A percentile compares a stretch with the other conserved stretches of the same genome.
These are phyloP conservation scores for Acacia pycnantha DNA, from an alignment of 331 rosid species.

Conservation along the genomic window DNA sequence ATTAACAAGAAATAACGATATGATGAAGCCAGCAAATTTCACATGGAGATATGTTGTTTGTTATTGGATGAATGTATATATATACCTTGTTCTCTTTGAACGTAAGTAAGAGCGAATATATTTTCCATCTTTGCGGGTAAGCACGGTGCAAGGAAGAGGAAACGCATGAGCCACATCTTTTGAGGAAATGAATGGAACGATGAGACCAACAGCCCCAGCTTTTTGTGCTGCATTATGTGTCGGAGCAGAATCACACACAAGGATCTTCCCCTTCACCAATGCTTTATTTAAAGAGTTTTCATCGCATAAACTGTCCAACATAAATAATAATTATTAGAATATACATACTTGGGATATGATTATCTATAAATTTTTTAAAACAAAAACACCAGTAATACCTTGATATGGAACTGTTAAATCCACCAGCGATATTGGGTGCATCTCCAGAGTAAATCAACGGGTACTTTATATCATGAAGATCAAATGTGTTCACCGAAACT, in stretches of 20 bases:
- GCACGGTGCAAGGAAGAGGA: too few relatives aligned
- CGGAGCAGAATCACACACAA: not conserved
- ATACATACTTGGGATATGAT: too few relatives aligned
- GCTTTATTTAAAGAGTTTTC: too few relatives aligned
- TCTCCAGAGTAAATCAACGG: constrained; percentile 38
- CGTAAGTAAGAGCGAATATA: not conserved
- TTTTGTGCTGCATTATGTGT: not conserved
- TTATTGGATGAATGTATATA: not conserved
- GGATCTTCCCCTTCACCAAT: not conserved
- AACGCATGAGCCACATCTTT: too few relatives aligned
- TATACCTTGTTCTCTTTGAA: not conserved
- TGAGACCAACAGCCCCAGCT: not conserved
- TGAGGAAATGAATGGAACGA: not conserved
- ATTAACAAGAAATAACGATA: not conserved
- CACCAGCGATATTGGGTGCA: constrained; percentile 36
- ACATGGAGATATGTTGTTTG: not conserved
- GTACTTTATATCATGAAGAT: not conserved
- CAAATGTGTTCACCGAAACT: constrained; percentile 31
- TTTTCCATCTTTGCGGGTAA: not conserved
- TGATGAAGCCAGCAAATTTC: not conserved
- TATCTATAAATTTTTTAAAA: too few relatives aligned
- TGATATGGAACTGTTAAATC: constrained; percentile 4
- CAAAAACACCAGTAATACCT: constrained; percentile 9
- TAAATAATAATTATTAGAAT: too few relatives aligned
- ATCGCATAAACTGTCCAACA: too few relatives aligned